Evolutionary conservation across 2,329 filamentous ascomycete species (phyloP).

Genomic region (Sporothrix phasma): DNA sequence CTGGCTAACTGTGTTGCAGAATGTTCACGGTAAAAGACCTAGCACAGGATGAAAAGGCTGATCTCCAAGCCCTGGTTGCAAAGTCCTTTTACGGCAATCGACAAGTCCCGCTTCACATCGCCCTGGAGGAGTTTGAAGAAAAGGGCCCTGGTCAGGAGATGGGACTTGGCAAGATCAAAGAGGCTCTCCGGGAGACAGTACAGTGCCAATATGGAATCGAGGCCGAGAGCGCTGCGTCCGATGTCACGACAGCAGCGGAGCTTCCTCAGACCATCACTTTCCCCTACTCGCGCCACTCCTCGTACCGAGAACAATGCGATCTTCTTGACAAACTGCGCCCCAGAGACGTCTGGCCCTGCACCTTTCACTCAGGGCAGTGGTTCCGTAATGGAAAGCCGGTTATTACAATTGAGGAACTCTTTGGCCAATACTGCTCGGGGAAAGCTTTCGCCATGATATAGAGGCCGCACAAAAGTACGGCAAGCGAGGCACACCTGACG

Average conservation of each 20-base stretch:
- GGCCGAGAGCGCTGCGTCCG: no score
- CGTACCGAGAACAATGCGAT: constrained; percentile 66
- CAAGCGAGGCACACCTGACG: background rate
- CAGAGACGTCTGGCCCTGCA: constrained; percentile 74
- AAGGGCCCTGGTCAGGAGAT: background rate
- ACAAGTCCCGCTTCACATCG: constrained; percentile 28
- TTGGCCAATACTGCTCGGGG: constrained; percentile 58
- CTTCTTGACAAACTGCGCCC: constrained; percentile 61
- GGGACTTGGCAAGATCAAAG: background rate
- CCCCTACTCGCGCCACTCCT: constrained; percentile 84
- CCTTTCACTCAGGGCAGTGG: constrained; percentile 57
- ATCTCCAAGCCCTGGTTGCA: constrained; percentile 21
- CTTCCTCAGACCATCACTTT: constrained; percentile 45
- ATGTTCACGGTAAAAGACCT: constrained; percentile 19
- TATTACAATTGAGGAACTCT: constrained; percentile 57
- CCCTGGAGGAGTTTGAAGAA: constrained; percentile 14
- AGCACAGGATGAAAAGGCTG: constrained; percentile 18
- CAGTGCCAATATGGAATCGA: no score
- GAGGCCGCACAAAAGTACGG: constrained; percentile 7
- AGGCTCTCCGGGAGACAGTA: background rate
- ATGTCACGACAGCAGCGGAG: no score
- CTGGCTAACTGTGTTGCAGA: constrained; percentile 14
- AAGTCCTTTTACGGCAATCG: constrained; percentile 22
- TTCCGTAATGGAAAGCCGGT: constrained; percentile 32
- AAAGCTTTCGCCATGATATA: constrained; percentile 54